Conservation (phyloP, 1,139 yeast species). For the Geotrichum macrosporum region DNA sequence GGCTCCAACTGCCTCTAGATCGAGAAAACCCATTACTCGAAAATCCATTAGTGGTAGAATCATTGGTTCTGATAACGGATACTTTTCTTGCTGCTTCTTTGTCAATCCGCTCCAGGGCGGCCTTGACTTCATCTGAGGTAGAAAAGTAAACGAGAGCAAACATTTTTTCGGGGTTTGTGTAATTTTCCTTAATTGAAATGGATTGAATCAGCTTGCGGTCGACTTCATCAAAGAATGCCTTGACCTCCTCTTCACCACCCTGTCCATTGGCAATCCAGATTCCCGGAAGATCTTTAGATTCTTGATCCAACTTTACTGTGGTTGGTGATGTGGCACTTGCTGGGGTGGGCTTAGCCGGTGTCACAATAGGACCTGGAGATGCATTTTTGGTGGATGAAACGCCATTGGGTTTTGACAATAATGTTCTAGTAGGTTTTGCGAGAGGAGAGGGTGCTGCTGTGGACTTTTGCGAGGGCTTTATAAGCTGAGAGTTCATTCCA, state of each 20-base stretch:
- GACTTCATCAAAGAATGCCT: slow-evolving; percentile 34
- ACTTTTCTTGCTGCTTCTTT: slow-evolving; percentile 25
- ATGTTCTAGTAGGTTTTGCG: slow-evolving; percentile 8
- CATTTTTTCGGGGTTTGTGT: slow-evolving; percentile 31
- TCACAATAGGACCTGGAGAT: too few relatives aligned
- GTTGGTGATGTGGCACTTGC: not conserved
- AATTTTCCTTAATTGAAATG: slow-evolving; percentile 33
- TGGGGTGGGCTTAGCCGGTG: not conserved
- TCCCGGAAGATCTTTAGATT: slow-evolving; percentile 32
- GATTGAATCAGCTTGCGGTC: slow-evolving; percentile 36
- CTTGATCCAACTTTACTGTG: slow-evolving; percentile 1
- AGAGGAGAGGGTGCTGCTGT: slow-evolving; percentile 13
- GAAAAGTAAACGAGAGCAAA: slow-evolving; percentile 40
- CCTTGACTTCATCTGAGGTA: slow-evolving; percentile 36
- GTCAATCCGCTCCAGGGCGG: slow-evolving; percentile 38
- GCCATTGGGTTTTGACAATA: slow-evolving; percentile 1
- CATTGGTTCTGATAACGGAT: slow-evolving; percentile 16
- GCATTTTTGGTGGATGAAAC: not conserved
- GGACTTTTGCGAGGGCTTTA: slow-evolving; percentile 4
- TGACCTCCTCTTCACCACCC: slow-evolving; percentile 35
- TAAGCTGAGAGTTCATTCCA: slow-evolving; percentile 15
- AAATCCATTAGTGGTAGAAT: slow-evolving; percentile 5
- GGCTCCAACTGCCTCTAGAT: slow-evolving; percentile 9
- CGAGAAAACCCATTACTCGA: slow-evolving; percentile 4
- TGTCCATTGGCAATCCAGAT: slow-evolving; percentile 41